These are phyloP conservation scores for Paramarasmius palmivorus DNA, from an alignment of 1,284 basidiomycete species.

Conservation along the genomic window DNA sequence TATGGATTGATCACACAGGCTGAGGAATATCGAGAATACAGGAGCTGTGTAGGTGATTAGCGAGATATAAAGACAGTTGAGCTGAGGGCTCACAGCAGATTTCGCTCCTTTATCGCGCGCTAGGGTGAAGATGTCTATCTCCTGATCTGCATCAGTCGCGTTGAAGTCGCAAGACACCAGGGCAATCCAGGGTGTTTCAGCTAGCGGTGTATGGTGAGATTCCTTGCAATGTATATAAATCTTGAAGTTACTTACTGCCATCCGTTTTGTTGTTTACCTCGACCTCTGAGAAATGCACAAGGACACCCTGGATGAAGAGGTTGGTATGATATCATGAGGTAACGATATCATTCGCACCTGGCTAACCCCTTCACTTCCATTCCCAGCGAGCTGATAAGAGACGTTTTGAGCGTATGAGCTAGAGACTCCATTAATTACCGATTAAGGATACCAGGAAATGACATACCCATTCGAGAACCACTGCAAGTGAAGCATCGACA, in stretches of 20 bases:
- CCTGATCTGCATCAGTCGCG: conserved; percentile 57
- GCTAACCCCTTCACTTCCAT: conserved; percentile 46
- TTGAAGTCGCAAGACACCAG: conserved; percentile 82
- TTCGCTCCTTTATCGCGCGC: conserved; percentile 77
- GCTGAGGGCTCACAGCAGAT: conserved; percentile 57
- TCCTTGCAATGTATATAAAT: conserved; percentile 13
- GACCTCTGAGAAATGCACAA: conserved; percentile 79
- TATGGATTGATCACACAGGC: conserved; percentile 76
- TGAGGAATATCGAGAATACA: conserved; percentile 73
- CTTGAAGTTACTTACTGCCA: conserved; percentile 31
- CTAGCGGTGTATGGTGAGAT: conserved; percentile 34
- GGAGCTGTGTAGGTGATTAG: conserved; percentile 44
- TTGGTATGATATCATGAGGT: background rate
- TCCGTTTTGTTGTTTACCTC: conserved; percentile 39
- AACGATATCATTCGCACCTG: conserved; percentile 40
- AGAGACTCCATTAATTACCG: conserved; percentile 8
- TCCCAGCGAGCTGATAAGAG: conserved; percentile 58
- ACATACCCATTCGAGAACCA: conserved; percentile 62
- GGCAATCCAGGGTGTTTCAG: conserved; percentile 85
- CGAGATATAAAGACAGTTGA: conserved; percentile 1
- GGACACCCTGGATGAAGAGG: conserved; percentile 52
- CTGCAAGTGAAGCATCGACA: conserved; percentile 58
- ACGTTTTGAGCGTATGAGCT: conserved; percentile 56
- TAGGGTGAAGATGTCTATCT: conserved; percentile 77
- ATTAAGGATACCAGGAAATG: conserved; percentile 7